These are phyloP conservation scores for Pythium phragmiticola DNA, from an alignment of 352 stramenopile genomes.

Conservation along the genomic window DNA sequence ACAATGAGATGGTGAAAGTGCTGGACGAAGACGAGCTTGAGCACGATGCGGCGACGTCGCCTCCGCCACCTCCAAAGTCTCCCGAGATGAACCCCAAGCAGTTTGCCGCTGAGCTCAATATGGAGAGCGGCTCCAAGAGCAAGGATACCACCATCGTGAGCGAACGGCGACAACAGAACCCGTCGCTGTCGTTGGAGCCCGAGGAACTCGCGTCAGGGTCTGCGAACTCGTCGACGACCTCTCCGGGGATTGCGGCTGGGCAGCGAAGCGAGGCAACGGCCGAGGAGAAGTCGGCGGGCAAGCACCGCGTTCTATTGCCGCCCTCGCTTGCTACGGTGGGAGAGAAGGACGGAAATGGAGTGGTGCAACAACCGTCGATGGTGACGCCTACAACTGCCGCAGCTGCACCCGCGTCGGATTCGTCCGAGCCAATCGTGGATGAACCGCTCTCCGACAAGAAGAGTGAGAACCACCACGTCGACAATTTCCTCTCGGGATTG, in stretches of 20 bases:
- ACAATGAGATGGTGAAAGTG: slow-evolving; percentile 75
- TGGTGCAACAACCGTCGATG: slow-evolving; percentile 27
- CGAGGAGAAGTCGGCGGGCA: slow-evolving; percentile 54
- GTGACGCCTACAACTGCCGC: background rate
- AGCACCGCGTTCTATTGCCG: slow-evolving; percentile 41
- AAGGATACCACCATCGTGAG: slow-evolving; percentile 28
- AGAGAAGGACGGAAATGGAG: background rate
- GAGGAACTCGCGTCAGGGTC: slow-evolving; percentile 42
- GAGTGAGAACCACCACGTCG: slow-evolving; percentile 49
- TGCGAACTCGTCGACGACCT: slow-evolving; percentile 15
- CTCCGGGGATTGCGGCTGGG: background rate
- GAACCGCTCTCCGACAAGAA: slow-evolving; percentile 61
- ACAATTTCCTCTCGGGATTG: slow-evolving; percentile 81
- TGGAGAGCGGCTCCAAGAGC: slow-evolving; percentile 68
- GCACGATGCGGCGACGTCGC: slow-evolving; percentile 29
- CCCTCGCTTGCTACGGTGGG: slow-evolving; percentile 10
- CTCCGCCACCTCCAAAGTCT: slow-evolving; percentile 37
- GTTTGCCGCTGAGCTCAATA: slow-evolving; percentile 70
- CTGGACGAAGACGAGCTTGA: slow-evolving; percentile 70
- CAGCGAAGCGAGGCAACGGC: slow-evolving; percentile 23
- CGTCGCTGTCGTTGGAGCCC: slow-evolving; percentile 54
- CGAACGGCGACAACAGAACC: slow-evolving; percentile 49
- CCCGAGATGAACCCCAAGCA: slow-evolving; percentile 58
- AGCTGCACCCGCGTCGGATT: background rate
- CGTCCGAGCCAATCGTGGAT: slow-evolving; percentile 33